Evolutionary conservation across 805 yeast genomes (phyloP), one percentile per base, ranked within the genome.

Genomic region (Candida maltosa): DNA sequence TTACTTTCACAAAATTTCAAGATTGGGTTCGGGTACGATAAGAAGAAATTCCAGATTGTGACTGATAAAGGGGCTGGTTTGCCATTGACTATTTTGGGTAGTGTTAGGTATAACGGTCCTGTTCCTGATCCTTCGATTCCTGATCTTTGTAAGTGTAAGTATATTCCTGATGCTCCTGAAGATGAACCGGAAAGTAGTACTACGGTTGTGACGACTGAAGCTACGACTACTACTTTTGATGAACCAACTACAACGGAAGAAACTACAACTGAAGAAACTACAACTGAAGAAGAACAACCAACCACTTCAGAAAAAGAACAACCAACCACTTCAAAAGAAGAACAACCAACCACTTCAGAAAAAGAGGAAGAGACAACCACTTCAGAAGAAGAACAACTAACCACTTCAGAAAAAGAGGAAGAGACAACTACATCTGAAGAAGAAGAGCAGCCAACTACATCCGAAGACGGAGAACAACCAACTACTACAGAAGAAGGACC

Each of bases 1-100:
- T 22, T 32, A 1, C 28, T 41, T 10, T 35, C 24, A n/a, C 45
- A 26, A 40, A 34, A 28, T 1, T 52, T 47, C 38, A 23, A 44
- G 18, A 49, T 53, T 41, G 59, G 59, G 41, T 29, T 47, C 18
- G 57, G 56, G 22, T 54, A 54, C 31, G 47, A 46, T 35, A 15
- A 12, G 10, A 16, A 35, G 3, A 21, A 30, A 20, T 46, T 51
- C 26, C 16, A 33, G 20, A 42, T 41, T 22, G 39, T 41, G 15
- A 44, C 49, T 11, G 46, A 49, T 31, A 34, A 41, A 35, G 53
- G 52, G 25, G 36, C 38, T 26, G 54, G 49, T 39, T 30, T 47
- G 23, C 34, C 44, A 20, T 50, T 46, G 40, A 50, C 51, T 32
- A 29, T 48, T 20, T 28, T 35, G 18, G 35, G 44, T 23, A 28